Base-by-base conservation (phyloP, 2,329 filamentous ascomycete species). In the Epicoccum nigrum region DNA sequence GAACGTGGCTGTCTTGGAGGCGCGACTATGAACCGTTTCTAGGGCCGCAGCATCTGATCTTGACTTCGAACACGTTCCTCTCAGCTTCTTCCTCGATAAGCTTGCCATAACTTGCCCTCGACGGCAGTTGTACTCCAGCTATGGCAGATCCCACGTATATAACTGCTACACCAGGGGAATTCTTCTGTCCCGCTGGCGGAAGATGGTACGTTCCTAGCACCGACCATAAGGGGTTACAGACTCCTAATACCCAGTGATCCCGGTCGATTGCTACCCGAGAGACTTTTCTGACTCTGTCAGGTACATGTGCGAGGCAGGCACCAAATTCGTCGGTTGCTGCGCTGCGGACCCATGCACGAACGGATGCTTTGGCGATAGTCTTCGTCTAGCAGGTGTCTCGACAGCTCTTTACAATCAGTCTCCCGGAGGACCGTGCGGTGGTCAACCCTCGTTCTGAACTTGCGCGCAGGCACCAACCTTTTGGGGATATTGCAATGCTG, bases 281-380 rank as follows among this genome's bases (percentile, higher is more conserved):
- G 4, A n/a, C 9, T 2, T 13, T 9, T 30, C 28, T 45, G 35
- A 39, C 40, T 1, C 8, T 0, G 11, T 0, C 15, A 58, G 55
- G 55, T 58, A 58, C 16, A 45, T 45, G 12, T 58, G 56, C 21
- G 53, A 56, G 19, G 46, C 56, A 0, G 50, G 64, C 23, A 57
- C 65, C 7, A 62, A 55, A 7, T 76, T 75, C 41, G 55, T 75
- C 1, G 73, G 73, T 0, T 75, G 73, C 54, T 75, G 74, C 51
- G 56, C 48, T n/a, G 47, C 52, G 6, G 60, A 74, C 31, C 66
- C 72, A 4, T 75, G 73, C 47, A 47, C 53, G 4, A 64, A 66
- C n/a, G 66, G 65, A 9, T 74, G 72, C 31, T 62, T 69, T 3
- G 51, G 59, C 16, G 59, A 56, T 19, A 57, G 60, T 32, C 51